Percentiles rank a stretch among this genome's conserved stretches.
Conservation (phyloP, 2,329 filamentous ascomycete species). For the Diaporthe batatas region DNA sequence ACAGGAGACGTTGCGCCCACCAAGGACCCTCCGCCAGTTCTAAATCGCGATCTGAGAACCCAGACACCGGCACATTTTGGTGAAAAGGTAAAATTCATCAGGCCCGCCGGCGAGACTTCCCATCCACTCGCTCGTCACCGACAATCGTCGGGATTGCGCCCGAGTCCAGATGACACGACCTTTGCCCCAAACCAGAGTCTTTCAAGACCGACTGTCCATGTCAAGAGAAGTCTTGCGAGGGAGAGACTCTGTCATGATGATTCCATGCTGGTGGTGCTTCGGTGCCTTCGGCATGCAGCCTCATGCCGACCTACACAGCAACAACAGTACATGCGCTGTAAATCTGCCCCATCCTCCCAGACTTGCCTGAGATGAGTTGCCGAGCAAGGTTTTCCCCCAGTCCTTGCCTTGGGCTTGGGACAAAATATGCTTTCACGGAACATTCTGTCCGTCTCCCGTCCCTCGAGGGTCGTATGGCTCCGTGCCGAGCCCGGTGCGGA, state of each 20-base stretch:
- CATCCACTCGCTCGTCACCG: conserved; percentile 10
- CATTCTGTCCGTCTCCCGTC: conserved; percentile 8
- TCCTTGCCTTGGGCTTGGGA: background rate
- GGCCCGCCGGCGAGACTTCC: conserved; percentile 3
- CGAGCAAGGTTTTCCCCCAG: background rate
- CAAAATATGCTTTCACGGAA: conserved; percentile 15
- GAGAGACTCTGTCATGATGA: background rate
- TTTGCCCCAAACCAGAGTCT: background rate
- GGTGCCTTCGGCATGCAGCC: background rate
- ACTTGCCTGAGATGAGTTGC: background rate
- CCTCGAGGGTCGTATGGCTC: background rate
- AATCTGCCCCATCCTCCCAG: background rate
- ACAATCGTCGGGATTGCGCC: conserved; percentile 11
- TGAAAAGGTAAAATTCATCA: conserved; percentile 25
- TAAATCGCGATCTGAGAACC: conserved; percentile 13
- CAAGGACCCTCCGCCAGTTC: background rate
- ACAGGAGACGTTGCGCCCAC: conserved; percentile 24
- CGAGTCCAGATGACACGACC: background rate
- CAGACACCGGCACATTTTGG: conserved; percentile 17
- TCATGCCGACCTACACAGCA: background rate
- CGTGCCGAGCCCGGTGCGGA: conserved; percentile 6
- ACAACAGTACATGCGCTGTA: background rate
- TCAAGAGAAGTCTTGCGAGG: background rate
- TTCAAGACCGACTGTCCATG: background rate
- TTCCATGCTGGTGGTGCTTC: background rate